Conservation (phyloP, 257 asterid species). For the Fraxinus quadrangulata region DNA sequence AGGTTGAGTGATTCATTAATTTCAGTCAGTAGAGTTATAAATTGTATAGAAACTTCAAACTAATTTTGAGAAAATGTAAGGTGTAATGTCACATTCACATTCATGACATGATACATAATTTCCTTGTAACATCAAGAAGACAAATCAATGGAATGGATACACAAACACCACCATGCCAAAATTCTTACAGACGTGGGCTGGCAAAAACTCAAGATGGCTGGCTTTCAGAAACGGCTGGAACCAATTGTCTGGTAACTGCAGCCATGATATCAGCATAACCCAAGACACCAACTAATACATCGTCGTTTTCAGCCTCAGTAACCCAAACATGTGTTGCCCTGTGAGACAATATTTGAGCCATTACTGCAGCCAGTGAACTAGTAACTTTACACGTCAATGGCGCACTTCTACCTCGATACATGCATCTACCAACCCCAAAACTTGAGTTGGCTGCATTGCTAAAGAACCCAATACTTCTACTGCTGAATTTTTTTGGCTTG, state of each 20-base stretch:
- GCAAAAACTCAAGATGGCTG: constrained; percentile 35
- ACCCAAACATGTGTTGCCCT: constrained; percentile 92
- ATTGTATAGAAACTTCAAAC: too few relatives aligned
- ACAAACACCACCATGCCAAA: too few relatives aligned
- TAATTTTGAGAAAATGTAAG: too few relatives aligned
- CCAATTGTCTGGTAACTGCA: constrained; percentile 72
- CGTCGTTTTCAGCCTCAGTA: constrained; percentile 73
- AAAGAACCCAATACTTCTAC: constrained; percentile 78
- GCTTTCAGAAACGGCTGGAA: constrained; percentile 43
- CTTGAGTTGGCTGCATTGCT: constrained; percentile 45
- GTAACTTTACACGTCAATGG: constrained; percentile 83
- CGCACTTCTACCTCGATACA: constrained; percentile 89
- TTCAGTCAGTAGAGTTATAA: too few relatives aligned
- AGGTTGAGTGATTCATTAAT: too few relatives aligned
- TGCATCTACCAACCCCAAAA: constrained; percentile 59
- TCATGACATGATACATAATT: too few relatives aligned
- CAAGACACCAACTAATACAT: constrained; percentile 74
- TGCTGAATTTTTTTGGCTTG: constrained; percentile 60
- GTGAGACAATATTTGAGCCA: constrained; percentile 99
- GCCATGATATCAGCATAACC: constrained; percentile 84
- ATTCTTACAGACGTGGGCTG: neutral
- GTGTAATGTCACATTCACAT: too few relatives aligned
- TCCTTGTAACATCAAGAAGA: too few relatives aligned
- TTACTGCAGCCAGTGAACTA: constrained; percentile 86
- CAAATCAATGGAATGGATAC: too few relatives aligned